A percentile compares a stretch with the other conserved stretches of the same genome.
Evolutionary conservation across 2,329 filamentous ascomycete species (phyloP).

Genomic region (Colletotrichum sp.): DNA sequence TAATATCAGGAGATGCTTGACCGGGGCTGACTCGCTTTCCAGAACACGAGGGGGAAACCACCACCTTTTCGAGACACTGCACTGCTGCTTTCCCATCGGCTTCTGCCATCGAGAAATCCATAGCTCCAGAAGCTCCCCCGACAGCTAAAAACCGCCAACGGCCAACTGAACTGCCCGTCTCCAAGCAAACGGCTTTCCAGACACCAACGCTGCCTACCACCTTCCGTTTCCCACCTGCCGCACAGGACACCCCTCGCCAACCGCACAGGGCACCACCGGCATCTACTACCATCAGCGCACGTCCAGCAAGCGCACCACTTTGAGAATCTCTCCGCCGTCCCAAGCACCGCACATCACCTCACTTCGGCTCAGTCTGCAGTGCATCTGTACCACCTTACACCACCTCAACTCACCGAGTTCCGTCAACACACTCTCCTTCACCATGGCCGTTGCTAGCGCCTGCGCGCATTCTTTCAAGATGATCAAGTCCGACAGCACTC

Average conservation of each 20-base stretch:
- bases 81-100: not conserved
- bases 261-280: slow-evolving; percentile 1
- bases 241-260: not conserved
- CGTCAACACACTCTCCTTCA: slow-evolving; percentile 21
- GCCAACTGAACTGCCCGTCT: not conserved
- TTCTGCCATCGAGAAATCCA: not conserved
- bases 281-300: not conserved
- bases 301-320: not conserved
- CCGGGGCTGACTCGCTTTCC: not conserved
- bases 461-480: slow-evolving; percentile 69
- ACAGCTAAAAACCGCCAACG: not conserved
- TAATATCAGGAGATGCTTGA: not conserved
- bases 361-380: not conserved
- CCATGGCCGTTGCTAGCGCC: slow-evolving; percentile 58
- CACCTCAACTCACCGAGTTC: not conserved
- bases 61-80: not conserved
- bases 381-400: not conserved
- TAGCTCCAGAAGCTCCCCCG: not conserved
- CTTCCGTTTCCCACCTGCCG: not conserved
- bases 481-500: slow-evolving; percentile 69
- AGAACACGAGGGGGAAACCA: not conserved
- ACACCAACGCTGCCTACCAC: not conserved
- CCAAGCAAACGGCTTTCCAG: not conserved
- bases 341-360: not conserved
- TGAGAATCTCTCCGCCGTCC: not conserved